Base-by-base conservation (phyloP, 2,329 filamentous ascomycete species). In the Botrytis paeoniae region DNA sequence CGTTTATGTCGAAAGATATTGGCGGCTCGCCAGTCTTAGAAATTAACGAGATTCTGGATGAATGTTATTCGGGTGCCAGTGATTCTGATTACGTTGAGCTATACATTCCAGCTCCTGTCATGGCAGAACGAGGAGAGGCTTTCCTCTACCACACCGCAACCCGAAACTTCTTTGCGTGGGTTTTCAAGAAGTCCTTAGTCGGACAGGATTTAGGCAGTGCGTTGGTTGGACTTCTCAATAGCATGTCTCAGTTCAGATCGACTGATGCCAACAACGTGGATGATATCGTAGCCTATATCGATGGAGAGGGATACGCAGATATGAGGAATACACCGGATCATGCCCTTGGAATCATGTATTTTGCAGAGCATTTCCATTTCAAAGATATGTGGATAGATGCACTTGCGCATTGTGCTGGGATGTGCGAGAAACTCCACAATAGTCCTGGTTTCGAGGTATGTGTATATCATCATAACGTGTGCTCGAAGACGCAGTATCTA, bases 401-500 rank as follows among this genome's bases (percentile, higher is more conserved):
- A 0, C 94, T 95, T 81, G 86, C 88, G 22, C 93, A 96, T 78
- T 94, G 92, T 79, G 91, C 92, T 51, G 93, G 93, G 61, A 94
- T 95, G 92, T 88, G 87, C 74, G 88, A 92, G 32, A 83, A 84
- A 39, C 75, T 95, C 8, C 83, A 85, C 59, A 78, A 82, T 9
- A 88, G 86, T 76, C 80, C 85, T 1, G 92, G 92, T 75, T 92
- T 89, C 74, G 83, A 86, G 80, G 90, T 91, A 83, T 77, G 87
- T 82, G 69, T 69, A 39, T 39, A 25, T 37, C 74, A n/a, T 37
- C 20, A 35, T 16, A 60, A 10, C 20, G 29, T 25, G 20, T 29
- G 22, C 48, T 2, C 20, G 16, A 25, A 39, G 54, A 25, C 4
- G 29, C 54, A 57, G 54, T 41, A 45, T 62, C 73, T 75, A 57